Percentiles rank a stretch among this genome's conserved stretches.
These are phyloP conservation scores for Ophiocordyceps australis DNA, from an alignment of 2,329 filamentous ascomycete genomes.

Conservation along the genomic window DNA sequence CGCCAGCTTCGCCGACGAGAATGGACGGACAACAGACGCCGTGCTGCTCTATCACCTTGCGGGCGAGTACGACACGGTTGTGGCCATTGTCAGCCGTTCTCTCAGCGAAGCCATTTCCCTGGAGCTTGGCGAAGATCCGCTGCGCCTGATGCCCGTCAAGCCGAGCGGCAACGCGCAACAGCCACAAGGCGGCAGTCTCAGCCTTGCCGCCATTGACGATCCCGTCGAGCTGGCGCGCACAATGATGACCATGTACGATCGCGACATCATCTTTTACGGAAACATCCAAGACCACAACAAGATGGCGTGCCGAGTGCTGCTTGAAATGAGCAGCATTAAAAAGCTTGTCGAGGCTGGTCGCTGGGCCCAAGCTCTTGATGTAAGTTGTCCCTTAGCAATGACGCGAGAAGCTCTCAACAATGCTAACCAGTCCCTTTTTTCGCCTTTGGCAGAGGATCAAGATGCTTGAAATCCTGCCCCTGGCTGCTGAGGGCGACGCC, in stretches of 20 bases:
- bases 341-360: slow-evolving; percentile 30
- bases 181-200: slow-evolving; percentile 34
- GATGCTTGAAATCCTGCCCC: slow-evolving; percentile 59
- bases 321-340: slow-evolving; percentile 46
- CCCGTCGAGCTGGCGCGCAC: slow-evolving; percentile 39
- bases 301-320: slow-evolving; percentile 33
- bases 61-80: slow-evolving; percentile 89
- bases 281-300: slow-evolving; percentile 38
- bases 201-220: slow-evolving; percentile 39
- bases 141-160: slow-evolving; percentile 65
- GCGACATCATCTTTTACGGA: slow-evolving; percentile 40
- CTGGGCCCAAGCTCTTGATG: slow-evolving; percentile 40
- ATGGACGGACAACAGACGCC: slow-evolving; percentile 81
- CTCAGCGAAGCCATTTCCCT: slow-evolving; percentile 78
- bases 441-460: slow-evolving; percentile 44
- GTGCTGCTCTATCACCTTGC: slow-evolving; percentile 89
- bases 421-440: no score
- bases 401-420: no score
- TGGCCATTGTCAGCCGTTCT: slow-evolving; percentile 73
- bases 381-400: no score
- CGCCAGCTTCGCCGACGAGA: slow-evolving; percentile 83
- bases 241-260: slow-evolving; percentile 46
- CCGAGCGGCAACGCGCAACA: slow-evolving; percentile 34
- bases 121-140: slow-evolving; percentile 65
- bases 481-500: slow-evolving; percentile 58